Conservation (phyloP, 2,329 filamentous ascomycete species). For the Claviceps sp. region DNA sequence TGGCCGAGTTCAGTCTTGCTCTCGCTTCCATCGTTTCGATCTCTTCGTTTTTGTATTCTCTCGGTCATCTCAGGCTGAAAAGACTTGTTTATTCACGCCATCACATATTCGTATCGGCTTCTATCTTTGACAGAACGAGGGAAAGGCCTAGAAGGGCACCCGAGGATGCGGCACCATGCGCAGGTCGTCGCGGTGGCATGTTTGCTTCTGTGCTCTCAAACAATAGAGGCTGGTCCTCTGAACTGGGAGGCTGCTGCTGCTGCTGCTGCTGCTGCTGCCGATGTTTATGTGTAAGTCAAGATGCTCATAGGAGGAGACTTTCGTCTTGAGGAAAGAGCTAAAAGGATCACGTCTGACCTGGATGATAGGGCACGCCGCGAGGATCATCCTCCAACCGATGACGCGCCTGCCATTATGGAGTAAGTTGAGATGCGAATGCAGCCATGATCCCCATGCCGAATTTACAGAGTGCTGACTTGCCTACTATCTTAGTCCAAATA, state of each 20-base stretch:
- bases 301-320: background rate
- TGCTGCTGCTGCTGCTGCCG: slow-evolving; percentile 9
- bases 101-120: background rate
- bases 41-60: background rate
- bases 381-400: background rate
- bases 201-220: slow-evolving; percentile 16
- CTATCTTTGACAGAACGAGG: background rate
- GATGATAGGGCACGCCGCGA: slow-evolving; percentile 11
- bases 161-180: slow-evolving; percentile 2
- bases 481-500: background rate
- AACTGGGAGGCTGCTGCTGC: slow-evolving; percentile 16
- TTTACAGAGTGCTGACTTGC: background rate
- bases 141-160: background rate
- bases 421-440: background rate
- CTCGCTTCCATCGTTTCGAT: background rate
- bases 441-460: too few species aligned
- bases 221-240: slow-evolving; percentile 22
- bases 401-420: background rate
- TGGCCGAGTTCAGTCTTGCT: background rate
- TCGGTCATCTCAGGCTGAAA: background rate
- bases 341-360: background rate
- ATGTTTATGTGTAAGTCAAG: slow-evolving; percentile 13
- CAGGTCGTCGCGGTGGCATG: slow-evolving; percentile 12
- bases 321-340: background rate
- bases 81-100: background rate